These are phyloP conservation scores for Termitomyces sp. DNA, from an alignment of 768 basidiomycete species.

Conservation along the genomic window DNA sequence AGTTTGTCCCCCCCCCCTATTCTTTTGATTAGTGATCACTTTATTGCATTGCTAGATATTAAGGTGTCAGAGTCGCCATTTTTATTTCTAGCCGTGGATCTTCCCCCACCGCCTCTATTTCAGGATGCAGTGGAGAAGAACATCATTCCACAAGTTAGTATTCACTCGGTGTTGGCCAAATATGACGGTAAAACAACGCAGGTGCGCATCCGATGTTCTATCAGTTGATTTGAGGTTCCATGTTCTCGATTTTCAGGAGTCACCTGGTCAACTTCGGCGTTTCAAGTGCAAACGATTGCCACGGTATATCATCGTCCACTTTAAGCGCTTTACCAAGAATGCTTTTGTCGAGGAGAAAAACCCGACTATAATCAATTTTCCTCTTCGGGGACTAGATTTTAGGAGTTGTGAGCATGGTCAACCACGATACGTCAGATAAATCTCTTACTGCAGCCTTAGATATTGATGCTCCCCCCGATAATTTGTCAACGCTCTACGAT, in stretches of 20 bases:
- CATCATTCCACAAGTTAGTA: conserved; percentile 96
- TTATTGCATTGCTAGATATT: conserved; percentile 56
- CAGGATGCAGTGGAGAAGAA: conserved; percentile 97
- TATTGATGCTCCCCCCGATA: conserved; percentile 63
- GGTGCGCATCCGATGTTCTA: conserved; percentile 36
- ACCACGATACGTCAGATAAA: conserved; percentile 14
- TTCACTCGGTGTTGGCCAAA: conserved; percentile 86
- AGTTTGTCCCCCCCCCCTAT: conserved; percentile 1
- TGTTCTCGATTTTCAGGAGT: conserved; percentile 57
- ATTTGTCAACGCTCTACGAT: conserved; percentile 78
- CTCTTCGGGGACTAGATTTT: conserved; percentile 89
- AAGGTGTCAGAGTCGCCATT: conserved; percentile 86
- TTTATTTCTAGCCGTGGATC: conserved; percentile 92
- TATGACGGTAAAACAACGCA: conserved; percentile 92
- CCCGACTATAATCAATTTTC: conserved; percentile 97
- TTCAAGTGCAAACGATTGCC: conserved; percentile 91
- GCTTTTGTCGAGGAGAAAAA: conserved; percentile 98
- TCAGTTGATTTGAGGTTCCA: not conserved
- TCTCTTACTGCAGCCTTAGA: conserved; percentile 44
- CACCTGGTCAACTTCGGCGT: conserved; percentile 75
- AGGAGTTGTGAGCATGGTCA: conserved; percentile 68
- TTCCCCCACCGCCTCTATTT: conserved; percentile 96
- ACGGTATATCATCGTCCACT: conserved; percentile 90
- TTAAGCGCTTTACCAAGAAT: conserved; percentile 96
- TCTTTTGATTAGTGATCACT: not conserved